Conservation (phyloP, 2,329 filamentous ascomycete species). For the Aspergillus sp. region DNA sequence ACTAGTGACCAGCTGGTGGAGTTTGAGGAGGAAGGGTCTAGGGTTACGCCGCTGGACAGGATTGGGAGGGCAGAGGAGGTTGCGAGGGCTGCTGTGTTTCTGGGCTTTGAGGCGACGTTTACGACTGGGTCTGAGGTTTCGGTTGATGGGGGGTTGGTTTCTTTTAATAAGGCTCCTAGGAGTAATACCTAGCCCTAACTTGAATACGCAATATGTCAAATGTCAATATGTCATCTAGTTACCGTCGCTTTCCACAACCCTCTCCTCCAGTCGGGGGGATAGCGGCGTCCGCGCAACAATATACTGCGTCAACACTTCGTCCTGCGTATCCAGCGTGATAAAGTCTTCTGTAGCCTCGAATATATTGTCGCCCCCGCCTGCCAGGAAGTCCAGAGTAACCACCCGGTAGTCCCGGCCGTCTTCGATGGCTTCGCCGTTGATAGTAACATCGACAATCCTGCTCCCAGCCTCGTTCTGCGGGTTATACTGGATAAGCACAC, state of each 20-base stretch:
- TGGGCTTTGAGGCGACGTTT: conserved; percentile 14
- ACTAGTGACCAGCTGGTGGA: conserved; percentile 3
- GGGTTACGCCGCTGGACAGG: conserved; percentile 9
- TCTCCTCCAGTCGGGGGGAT: not conserved
- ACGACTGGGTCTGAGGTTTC: conserved; percentile 10
- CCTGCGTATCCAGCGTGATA: conserved; percentile 5
- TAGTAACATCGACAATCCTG: not conserved
- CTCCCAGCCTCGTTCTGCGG: not conserved
- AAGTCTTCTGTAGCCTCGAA: conserved; percentile 3
- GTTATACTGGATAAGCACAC: conserved; percentile 1
- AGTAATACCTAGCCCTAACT: too few relatives aligned
- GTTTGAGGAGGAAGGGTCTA: conserved; percentile 8
- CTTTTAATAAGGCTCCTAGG: not conserved
- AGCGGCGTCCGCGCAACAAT: conserved; percentile 1
- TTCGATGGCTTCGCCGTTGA: not conserved
- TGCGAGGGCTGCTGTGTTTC: conserved; percentile 6
- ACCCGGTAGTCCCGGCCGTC: conserved; percentile 1
- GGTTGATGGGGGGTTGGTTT: conserved; percentile 11
- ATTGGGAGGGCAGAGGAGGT: conserved; percentile 7
- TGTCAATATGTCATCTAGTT: too few relatives aligned
- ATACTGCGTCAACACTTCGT: conserved; percentile 3
- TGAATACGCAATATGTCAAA: too few relatives aligned
- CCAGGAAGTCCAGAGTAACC: conserved; percentile 6
- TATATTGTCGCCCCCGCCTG: conserved; percentile 4
- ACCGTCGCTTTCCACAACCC: conserved; percentile 1